Percentiles rank a stretch among this genome's conserved stretches.
These are phyloP conservation scores for Fusarium heterosporum DNA, from an alignment of 2,329 filamentous ascomycete species.

Conservation along the genomic window DNA sequence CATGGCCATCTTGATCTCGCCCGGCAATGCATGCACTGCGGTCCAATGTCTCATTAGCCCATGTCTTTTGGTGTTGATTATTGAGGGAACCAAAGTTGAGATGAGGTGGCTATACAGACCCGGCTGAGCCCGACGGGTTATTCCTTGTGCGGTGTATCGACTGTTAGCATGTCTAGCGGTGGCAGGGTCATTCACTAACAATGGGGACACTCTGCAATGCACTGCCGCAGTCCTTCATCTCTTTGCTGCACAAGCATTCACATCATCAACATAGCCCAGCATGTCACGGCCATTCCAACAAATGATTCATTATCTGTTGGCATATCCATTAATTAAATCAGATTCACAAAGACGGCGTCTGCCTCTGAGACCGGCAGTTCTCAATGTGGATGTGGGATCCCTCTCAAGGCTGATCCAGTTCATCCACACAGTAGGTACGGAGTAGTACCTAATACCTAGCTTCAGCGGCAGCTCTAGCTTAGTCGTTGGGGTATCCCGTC, in stretches of 20 bases:
- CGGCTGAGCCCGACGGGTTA: conserved; percentile 33
- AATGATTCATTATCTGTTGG: neutral
- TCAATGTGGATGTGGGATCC: conserved; percentile 27
- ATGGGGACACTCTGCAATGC: conserved; percentile 17
- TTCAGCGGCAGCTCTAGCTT: neutral
- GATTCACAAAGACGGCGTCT: conserved; percentile 6
- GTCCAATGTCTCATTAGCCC: neutral
- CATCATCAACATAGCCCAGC: conserved; percentile 23
- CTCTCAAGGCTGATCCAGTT: conserved; percentile 39
- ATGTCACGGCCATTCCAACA: conserved; percentile 17
- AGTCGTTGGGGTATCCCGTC: conserved; percentile 33
- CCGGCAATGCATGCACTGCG: neutral
- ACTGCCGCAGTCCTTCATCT: conserved; percentile 29
- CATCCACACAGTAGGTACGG: conserved; percentile 18
- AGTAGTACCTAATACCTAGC: conserved; percentile 14
- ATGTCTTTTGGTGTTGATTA: neutral
- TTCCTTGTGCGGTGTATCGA: conserved; percentile 9
- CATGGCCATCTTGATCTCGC: neutral
- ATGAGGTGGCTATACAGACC: conserved; percentile 34
- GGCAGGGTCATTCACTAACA: conserved; percentile 21
- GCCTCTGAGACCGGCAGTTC: conserved; percentile 29
- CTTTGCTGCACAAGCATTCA: conserved; percentile 9
- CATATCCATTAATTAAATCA: neutral
- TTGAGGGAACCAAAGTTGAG: conserved; percentile 2
- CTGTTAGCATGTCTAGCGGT: conserved; percentile 22